Evolutionary conservation across 2,329 filamentous ascomycete species (phyloP), one percentile per base, ranked within the genome.

Genomic region (Penicillium decumbens): DNA sequence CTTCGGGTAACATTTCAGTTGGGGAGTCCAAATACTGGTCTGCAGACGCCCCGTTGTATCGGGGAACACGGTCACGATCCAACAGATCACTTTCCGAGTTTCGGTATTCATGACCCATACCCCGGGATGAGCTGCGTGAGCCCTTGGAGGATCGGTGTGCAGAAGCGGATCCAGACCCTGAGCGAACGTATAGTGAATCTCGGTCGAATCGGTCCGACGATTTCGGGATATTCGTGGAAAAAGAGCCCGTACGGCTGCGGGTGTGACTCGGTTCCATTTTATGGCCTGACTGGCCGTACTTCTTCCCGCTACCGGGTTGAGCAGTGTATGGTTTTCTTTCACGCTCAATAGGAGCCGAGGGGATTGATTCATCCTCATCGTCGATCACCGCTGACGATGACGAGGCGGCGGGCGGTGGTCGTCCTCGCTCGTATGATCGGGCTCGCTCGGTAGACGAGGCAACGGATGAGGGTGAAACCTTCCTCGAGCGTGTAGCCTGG

Each of bases 251-350:
- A 30, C 60, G 59, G 13, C 55, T 61, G 42, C 53, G 61, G 7
- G 45, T 42, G 9, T 50, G 42, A 6, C 15, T 18, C 9, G 15
- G 18, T 23, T 20, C 33, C 20, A 10, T 37, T 12, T 20, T 37
- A 20, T 20, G 33, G 33, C 40, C 47, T 3, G 56, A 10, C n/a
- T 75, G 74, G 13, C 77, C 73, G 51, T 83, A 79, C 3, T 73
- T 64, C 63, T 83, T 85, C 6, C 82, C 83, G 24, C 69, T 73
- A 8, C 82, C 82, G 13, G 81, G 80, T 23, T 79, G 77, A 1
- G 78, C 79, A 24, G 70, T 72, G 59, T 87, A 87, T 0, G 84
- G 84, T 52, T 86, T 81, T 32, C 84, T 74, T 59, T 86, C 80
- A 5, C 84, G 79, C 61, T 87, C 84, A 41, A 86, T 79, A 1